phyloP scores from a whole-genome alignment of 176 grass and related monocot genomes.

The Triticum timopheevii region DNA sequence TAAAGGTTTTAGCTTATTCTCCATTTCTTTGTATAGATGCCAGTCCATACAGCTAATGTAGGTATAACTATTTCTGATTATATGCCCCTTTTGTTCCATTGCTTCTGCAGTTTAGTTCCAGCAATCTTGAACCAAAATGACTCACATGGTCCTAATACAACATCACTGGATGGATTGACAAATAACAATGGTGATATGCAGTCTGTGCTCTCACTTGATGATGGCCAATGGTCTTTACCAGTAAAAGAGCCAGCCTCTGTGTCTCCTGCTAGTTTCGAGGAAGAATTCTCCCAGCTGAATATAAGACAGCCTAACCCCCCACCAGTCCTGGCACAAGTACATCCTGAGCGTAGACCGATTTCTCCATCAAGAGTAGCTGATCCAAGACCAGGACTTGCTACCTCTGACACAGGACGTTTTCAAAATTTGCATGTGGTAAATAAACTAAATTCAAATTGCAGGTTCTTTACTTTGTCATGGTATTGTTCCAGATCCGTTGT shows the following conservation, averaged over 20 bases:
- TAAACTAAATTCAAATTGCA: conserved; percentile 23
- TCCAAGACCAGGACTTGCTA: conserved; percentile 71
- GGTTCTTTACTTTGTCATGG: conserved; percentile 16
- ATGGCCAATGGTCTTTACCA: conserved; percentile 78
- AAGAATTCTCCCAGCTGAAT: conserved; percentile 67
- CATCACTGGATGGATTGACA: conserved; percentile 29
- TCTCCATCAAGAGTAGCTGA: conserved; percentile 80
- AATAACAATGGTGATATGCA: conserved; percentile 69
- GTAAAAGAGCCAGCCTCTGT: conserved; percentile 44
- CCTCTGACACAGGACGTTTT: conserved; percentile 49
- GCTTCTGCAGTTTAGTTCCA: conserved; percentile 54
- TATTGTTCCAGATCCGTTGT: background rate
- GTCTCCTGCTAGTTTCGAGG: conserved; percentile 42
- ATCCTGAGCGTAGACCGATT: conserved; percentile 52
- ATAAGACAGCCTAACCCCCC: conserved; percentile 78
- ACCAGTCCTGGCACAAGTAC: conserved; percentile 74
- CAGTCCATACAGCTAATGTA: background rate
- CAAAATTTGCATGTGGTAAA: conserved; percentile 92
- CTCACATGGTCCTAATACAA: conserved; percentile 34
- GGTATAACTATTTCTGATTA: conserved; percentile 22
- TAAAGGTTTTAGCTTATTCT: conserved; percentile 16
- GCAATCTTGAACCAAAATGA: conserved; percentile 56
- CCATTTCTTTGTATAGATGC: conserved; percentile 2
- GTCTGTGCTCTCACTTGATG: conserved; percentile 85
- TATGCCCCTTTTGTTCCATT: conserved; percentile 10